Conservation (phyloP, 768 basidiomycete species). For the Hypholoma sublateritium region DNA sequence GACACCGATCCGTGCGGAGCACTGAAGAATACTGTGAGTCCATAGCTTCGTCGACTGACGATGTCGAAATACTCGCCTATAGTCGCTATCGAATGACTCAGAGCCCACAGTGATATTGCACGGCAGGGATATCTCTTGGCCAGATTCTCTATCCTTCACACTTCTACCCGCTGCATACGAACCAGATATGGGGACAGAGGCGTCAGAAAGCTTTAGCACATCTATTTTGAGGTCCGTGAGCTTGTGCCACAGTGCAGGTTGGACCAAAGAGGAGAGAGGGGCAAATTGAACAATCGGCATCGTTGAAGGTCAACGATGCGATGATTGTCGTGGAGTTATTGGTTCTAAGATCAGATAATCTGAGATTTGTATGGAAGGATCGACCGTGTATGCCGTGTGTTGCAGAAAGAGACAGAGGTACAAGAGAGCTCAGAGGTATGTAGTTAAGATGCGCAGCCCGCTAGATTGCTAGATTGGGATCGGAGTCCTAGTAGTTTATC, state of each 20-base stretch:
- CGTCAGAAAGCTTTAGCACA: slow-evolving; percentile 79
- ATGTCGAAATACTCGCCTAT: slow-evolving; percentile 35
- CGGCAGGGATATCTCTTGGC: slow-evolving; percentile 68
- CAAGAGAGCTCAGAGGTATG: no score
- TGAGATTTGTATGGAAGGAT: no score
- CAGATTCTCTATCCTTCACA: slow-evolving; percentile 76
- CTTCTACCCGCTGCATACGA: slow-evolving; percentile 71
- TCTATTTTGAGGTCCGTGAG: slow-evolving; percentile 91
- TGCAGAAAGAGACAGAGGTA: no score
- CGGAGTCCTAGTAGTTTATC: no score
- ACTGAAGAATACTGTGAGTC: slow-evolving; percentile 28
- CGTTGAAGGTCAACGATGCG: background rate
- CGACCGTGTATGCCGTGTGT: no score
- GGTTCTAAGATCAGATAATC: no score
- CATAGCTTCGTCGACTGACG: background rate
- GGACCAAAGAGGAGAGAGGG: slow-evolving; percentile 83
- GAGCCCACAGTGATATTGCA: slow-evolving; percentile 64
- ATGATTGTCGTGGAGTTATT: no score
- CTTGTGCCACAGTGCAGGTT: slow-evolving; percentile 92
- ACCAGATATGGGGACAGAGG: slow-evolving; percentile 59
- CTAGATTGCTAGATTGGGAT: no score
- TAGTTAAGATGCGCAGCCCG: no score
- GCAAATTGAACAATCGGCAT: slow-evolving; percentile 83
- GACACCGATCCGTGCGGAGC: slow-evolving; percentile 46
- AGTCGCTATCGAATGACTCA: slow-evolving; percentile 57